Conservation (phyloP, 1,284 basidiomycete species). For the Tylopilus sp. region DNA sequence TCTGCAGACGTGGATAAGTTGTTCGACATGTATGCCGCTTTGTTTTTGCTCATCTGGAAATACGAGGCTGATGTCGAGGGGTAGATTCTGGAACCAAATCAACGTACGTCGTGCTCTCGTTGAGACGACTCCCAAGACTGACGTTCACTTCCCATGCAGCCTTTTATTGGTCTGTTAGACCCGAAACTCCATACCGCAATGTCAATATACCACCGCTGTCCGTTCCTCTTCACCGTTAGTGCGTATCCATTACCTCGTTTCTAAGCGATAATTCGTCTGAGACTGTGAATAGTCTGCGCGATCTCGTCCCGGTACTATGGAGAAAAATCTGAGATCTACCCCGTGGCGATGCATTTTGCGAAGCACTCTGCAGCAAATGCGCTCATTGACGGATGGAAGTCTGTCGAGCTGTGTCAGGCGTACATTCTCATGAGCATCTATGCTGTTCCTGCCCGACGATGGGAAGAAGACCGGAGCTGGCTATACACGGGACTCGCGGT, state of each 20-base stretch:
- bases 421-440: constrained; percentile 76
- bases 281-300: constrained; percentile 55
- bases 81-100: constrained; percentile 62
- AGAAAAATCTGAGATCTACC: constrained; percentile 74
- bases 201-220: constrained; percentile 69
- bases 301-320: constrained; percentile 70
- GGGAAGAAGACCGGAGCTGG: constrained; percentile 83
- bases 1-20: constrained; percentile 77
- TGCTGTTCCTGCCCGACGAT: constrained; percentile 68
- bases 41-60: neutral
- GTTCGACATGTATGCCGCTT: constrained; percentile 68
- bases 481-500: constrained; percentile 76
- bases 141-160: constrained; percentile 38
- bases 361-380: constrained; percentile 75
- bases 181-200: constrained; percentile 68
- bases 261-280: neutral
- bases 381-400: constrained; percentile 76
- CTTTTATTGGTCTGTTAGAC: constrained; percentile 70
- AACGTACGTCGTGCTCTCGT: constrained; percentile 48
- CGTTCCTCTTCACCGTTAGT: constrained; percentile 80
- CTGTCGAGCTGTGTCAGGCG: constrained; percentile 53
- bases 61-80: constrained; percentile 7
- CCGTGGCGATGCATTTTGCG: constrained; percentile 82
- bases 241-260: constrained; percentile 32
- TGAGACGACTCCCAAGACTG: neutral